phyloP scores from a whole-genome alignment of 768 basidiomycete species.

The Hygrocybe coccinea region DNA sequence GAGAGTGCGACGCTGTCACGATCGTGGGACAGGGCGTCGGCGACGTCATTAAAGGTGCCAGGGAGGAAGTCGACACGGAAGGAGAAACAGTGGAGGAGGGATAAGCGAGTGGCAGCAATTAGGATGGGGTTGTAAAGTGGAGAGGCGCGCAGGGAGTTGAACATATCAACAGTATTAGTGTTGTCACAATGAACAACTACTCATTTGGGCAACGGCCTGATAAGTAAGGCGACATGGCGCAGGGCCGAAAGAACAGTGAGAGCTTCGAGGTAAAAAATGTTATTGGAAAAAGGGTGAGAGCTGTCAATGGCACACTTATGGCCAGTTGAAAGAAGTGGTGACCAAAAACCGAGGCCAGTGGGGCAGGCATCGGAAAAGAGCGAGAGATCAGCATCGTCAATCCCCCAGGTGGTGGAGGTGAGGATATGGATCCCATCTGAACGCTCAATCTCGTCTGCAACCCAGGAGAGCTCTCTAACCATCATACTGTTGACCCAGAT shows the following conservation, averaged over 20 bases:
- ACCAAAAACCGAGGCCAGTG: too few species aligned
- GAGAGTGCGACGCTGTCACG: not conserved
- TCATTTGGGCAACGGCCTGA: not conserved
- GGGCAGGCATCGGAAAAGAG: too few species aligned
- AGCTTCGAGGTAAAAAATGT: conserved; percentile 13
- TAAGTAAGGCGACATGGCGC: not conserved
- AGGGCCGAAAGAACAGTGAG: conserved; percentile 9
- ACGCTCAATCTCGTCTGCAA: not conserved
- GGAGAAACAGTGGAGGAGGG: conserved; percentile 9
- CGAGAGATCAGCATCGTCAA: too few species aligned
- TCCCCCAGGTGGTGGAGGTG: not conserved
- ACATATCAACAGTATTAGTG: conserved; percentile 3
- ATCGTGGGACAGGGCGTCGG: conserved; percentile 29
- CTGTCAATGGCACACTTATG: too few species aligned
- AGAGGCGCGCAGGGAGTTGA: conserved; percentile 12
- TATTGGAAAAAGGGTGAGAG: too few species aligned
- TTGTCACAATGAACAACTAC: conserved; percentile 16
- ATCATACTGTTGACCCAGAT: not conserved
- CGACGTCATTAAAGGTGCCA: conserved; percentile 22
- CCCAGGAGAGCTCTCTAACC: not conserved
- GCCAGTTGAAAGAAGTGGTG: too few species aligned
- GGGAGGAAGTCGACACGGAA: conserved; percentile 25
- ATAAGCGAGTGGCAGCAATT: conserved; percentile 11
- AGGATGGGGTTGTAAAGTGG: conserved; percentile 26
- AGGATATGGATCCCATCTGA: not conserved